A percentile compares a stretch with the other conserved stretches of the same genome.
Evolutionary conservation across 1,284 basidiomycete species (phyloP).

Genomic region (Ganoderma sinense): DNA sequence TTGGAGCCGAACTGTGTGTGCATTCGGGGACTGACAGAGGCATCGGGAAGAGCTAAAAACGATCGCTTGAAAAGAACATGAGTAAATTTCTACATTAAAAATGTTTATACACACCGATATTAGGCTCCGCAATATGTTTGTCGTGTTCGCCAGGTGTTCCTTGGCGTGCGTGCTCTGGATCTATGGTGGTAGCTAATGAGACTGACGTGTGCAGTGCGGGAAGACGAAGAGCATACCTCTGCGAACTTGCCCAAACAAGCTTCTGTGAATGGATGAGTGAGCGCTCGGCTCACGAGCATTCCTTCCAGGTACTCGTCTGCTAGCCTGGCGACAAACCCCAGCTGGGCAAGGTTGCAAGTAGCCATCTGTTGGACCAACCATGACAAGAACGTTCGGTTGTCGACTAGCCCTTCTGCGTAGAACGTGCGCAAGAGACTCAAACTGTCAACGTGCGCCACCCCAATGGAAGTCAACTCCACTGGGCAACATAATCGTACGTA

Average conservation of each 20-base stretch:
- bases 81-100: background rate
- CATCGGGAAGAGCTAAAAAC: conserved; percentile 71
- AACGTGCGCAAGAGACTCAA: conserved; percentile 80
- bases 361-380: conserved; percentile 88
- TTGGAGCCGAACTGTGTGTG: conserved; percentile 63
- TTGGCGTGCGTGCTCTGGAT: conserved; percentile 47
- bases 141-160: conserved; percentile 65
- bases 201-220: background rate
- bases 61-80: conserved; percentile 54
- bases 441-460: conserved; percentile 46
- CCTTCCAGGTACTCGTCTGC: conserved; percentile 84
- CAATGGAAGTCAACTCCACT: background rate
- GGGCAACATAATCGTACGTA: conserved; percentile 7
- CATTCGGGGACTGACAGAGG: conserved; percentile 75
- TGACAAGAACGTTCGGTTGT: conserved; percentile 78
- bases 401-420: conserved; percentile 84
- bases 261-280: conserved; percentile 72
- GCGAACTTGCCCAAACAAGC: conserved; percentile 70
- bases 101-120: conserved; percentile 57
- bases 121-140: conserved; percentile 58
- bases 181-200: conserved; percentile 2
- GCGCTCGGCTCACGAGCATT: conserved; percentile 70
- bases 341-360: conserved; percentile 83
- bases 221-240: conserved; percentile 60
- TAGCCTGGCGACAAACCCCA: conserved; percentile 81